Conservation (phyloP, 176 grass and related monocot species). For the Alopecurus myosuroides region DNA sequence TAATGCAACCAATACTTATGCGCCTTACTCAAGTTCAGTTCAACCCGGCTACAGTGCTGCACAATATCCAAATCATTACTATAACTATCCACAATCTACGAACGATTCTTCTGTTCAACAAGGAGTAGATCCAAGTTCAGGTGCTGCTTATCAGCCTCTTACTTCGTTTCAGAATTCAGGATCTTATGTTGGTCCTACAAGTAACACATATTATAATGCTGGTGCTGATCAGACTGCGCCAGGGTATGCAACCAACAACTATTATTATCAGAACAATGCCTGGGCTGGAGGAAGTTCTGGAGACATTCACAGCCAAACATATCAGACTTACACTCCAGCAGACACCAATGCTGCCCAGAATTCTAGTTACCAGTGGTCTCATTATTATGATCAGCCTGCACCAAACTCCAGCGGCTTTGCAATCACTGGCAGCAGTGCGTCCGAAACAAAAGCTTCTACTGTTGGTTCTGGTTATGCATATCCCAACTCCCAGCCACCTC, state of each 20-base stretch:
- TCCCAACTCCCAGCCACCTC: conserved; percentile 64
- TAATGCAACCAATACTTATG: conserved; percentile 38
- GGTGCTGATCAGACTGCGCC: conserved; percentile 68
- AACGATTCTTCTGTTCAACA: conserved; percentile 66
- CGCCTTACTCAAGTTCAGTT: conserved; percentile 38
- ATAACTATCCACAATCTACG: conserved; percentile 40
- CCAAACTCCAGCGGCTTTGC: conserved; percentile 26
- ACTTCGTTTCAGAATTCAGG: conserved; percentile 88
- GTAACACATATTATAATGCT: conserved; percentile 92
- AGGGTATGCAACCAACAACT: conserved; percentile 51
- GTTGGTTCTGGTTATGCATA: conserved; percentile 38
- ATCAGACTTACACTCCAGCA: conserved; percentile 48
- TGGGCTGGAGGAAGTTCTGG: conserved; percentile 47
- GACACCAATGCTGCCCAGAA: conserved; percentile 33
- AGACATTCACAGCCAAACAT: conserved; percentile 32
- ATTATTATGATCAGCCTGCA: conserved; percentile 58
- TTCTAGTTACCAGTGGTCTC: conserved; percentile 62
- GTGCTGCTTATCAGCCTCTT: conserved; percentile 85
- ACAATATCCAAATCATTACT: conserved; percentile 55
- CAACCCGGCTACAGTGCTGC: conserved; percentile 42
- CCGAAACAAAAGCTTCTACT: conserved; percentile 14
- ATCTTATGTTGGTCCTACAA: conserved; percentile 68
- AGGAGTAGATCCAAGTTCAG: conserved; percentile 89
- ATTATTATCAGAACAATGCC: conserved; percentile 65
- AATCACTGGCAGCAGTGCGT: conserved; percentile 23